Base-by-base conservation (phyloP, 2,329 filamentous ascomycete species). In the Alternaria triticina region DNA sequence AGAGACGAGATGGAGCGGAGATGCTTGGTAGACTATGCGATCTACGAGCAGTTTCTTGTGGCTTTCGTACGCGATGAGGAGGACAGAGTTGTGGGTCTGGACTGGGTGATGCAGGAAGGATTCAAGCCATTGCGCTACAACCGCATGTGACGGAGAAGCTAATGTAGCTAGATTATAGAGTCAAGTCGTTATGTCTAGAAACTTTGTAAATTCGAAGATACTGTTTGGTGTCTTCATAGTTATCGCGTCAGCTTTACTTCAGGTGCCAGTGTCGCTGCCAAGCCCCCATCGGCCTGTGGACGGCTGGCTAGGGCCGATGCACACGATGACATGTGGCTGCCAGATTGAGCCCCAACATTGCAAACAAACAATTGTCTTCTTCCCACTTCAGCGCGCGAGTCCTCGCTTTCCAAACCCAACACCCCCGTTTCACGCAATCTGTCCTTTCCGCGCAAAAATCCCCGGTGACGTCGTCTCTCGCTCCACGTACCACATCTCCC, bases 241-340 rank as follows among this genome's bases (percentile, higher is more conserved):
- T 9, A 17, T 8, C 3, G 36, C 36, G 15, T 40, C 17, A 40
- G 6, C 22, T 20, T 17, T 47, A 20, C 44, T 15, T 47, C 1
- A 0, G 10, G 5, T 17, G 11, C 33, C 20, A 23, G 25, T 4
- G 36, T 28, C 17, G 27, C 64, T 58, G 49, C 64, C 68, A 69
- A 66, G 54, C 49, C 49, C 22, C 44, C 30, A 61, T 65, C 66
- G 71, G 70, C 69, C 64, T 65, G 71, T 70, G 65, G 69, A 60
- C 54, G 36, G 61, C 64, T 56, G 36, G 62, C 65, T 68, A 73
- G 59, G 63, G 68, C 70, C 73, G 73, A 74, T 72, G 67, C 69
- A 70, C 75, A 71, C 72, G 70, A 76, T 71, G 70, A 74, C 74
- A 78, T 74, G 67, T 72, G 67, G 66, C 67, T 70, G 62, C 65